These are phyloP conservation scores for Hypoxylon crocopeplum DNA, from an alignment of 495 filamentous ascomycete genomes.

Conservation along the genomic window DNA sequence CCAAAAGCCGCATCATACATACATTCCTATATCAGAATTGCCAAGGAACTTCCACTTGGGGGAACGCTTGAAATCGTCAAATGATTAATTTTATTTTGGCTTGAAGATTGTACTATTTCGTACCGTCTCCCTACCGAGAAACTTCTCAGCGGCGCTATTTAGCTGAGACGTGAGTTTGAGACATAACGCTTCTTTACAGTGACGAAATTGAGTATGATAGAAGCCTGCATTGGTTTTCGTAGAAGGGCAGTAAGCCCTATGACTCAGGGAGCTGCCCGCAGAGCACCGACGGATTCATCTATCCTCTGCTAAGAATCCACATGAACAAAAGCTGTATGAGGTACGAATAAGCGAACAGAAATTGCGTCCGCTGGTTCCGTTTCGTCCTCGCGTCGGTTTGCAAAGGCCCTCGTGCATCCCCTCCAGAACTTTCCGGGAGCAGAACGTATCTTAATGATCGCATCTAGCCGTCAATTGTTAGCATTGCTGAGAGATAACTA, in stretches of 20 bases:
- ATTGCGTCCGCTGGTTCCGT: slow-evolving; percentile 89
- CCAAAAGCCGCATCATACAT: too few species aligned
- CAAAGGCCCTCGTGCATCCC: slow-evolving; percentile 67
- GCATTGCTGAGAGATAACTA: neutral
- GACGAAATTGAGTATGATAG: neutral
- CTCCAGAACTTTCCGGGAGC: slow-evolving; percentile 78
- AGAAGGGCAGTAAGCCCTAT: neutral
- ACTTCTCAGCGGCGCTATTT: neutral
- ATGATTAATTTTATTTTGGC: too few species aligned
- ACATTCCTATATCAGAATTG: too few species aligned
- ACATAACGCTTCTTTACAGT: slow-evolving; percentile 1
- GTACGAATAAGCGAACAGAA: slow-evolving; percentile 94
- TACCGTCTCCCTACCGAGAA: neutral
- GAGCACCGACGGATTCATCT: neutral
- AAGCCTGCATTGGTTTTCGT: neutral
- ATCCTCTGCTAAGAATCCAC: slow-evolving; percentile 76
- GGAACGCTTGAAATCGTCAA: too few species aligned
- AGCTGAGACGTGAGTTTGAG: neutral
- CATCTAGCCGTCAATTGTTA: slow-evolving; percentile 63
- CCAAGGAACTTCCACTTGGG: too few species aligned
- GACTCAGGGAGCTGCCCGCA: neutral
- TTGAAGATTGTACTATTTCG: neutral
- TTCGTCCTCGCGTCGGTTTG: slow-evolving; percentile 79
- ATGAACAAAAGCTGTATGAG: slow-evolving; percentile 92
- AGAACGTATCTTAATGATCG: slow-evolving; percentile 95